These are phyloP conservation scores for Leishmania amazonensis DNA, from an alignment of 208 protist genomes.

Conservation along the genomic window DNA sequence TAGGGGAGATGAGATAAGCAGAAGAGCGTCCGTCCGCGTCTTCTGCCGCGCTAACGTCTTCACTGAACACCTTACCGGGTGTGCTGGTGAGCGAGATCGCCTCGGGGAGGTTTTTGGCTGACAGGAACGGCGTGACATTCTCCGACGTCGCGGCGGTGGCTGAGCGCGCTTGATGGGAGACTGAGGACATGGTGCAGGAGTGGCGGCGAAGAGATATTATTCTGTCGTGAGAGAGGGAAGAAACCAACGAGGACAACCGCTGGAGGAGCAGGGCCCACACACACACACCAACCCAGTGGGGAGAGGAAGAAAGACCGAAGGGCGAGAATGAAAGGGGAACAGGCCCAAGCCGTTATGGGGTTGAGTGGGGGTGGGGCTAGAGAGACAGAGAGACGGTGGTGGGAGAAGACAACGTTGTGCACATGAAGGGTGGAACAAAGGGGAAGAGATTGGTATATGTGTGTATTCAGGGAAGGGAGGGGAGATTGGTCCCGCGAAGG, in stretches of 20 bases:
- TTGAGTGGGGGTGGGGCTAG: no score
- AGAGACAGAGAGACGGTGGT: not conserved
- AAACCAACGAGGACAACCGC: not conserved
- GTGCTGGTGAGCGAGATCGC: constrained; percentile 30
- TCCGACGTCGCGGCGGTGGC: not conserved
- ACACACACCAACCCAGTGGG: not conserved
- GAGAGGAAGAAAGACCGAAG: not conserved
- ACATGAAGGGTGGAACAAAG: not conserved
- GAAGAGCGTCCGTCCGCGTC: not conserved
- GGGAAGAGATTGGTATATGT: not conserved
- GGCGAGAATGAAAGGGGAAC: not conserved
- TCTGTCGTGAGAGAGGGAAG: not conserved
- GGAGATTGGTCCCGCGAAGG: not conserved
- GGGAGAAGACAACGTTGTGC: no score
- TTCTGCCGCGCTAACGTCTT: constrained; percentile 10
- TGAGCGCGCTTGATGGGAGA: not conserved
- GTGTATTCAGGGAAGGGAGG: not conserved
- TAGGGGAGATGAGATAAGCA: not conserved
- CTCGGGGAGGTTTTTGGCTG: constrained; percentile 26
- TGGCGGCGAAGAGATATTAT: not conserved
- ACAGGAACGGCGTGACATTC: not conserved
- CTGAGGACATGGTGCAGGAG: not conserved
- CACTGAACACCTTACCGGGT: not conserved
- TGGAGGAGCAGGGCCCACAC: not conserved
- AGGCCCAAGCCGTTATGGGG: not conserved